Base-by-base conservation (phyloP, 176 grass and related monocot species). In the Microstegium vimineum region DNA sequence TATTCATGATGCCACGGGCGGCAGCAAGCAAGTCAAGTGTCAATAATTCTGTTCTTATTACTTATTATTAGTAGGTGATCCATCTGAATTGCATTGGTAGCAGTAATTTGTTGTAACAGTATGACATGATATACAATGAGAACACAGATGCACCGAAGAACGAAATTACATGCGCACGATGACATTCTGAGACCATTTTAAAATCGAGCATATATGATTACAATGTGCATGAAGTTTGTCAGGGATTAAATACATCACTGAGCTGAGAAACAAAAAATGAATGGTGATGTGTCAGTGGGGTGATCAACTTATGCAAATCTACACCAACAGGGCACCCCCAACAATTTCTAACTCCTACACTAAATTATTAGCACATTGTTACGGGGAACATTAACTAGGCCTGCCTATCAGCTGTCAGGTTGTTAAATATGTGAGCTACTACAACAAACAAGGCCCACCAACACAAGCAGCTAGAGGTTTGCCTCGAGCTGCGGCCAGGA, bases 311-410 rank as follows among this genome's bases (percentile, higher is more conserved):
- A 76, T 40, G 79, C 10, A 77, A 70, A 69, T 84, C 87, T 80
- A 86, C 71, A 81, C 61, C 32, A 15, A 52, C 62, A 62, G n/a
- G 60, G 37, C 61, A 60, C 73, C 73, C 54, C 66, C 60, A 82
- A 73, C 82, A 71, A 90, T 68, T 72, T 83, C 79, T 90, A 79
- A 18, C 22, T 61, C 69, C 88, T 90, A 84, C 16, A 80, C 75
- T 89, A 86, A 78, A 79, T 69, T 72, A 72, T 40, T 66, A 71
- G 37, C 76, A 78, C 83, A 78, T 11, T 82, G 78, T 86, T 86
- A 86, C 47, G 73, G 82, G 22, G 74, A 61, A 90, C 43, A 86
- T 77, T 74, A 66, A 78, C 74, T 82, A 86, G 65, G 64, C 71
- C 87, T 77, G 64, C 71, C 87, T 77, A 82, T 14, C 72, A 85